These are phyloP conservation scores for Hypoxylon rubiginosum DNA, from an alignment of 2,329 filamentous ascomycete genomes.

Conservation along the genomic window DNA sequence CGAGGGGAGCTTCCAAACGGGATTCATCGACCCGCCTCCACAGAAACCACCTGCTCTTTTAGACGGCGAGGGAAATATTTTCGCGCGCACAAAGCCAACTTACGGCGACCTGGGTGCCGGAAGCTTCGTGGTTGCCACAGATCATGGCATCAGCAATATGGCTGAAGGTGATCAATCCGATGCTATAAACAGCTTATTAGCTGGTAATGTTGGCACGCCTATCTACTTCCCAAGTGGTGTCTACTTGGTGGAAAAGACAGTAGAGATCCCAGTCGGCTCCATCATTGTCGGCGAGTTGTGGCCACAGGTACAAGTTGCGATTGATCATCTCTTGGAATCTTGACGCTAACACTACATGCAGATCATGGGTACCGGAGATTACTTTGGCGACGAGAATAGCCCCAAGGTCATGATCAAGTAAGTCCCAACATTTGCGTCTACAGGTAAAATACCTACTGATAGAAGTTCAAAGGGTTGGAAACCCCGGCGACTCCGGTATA, in stretches of 20 bases:
- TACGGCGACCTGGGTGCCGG: slow-evolving; percentile 43
- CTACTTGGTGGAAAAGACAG: slow-evolving; percentile 40
- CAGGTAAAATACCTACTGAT: too few relatives aligned
- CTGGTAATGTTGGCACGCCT: neutral
- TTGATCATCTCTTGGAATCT: too few relatives aligned
- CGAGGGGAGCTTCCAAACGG: neutral
- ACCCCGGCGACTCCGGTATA: slow-evolving; percentile 69
- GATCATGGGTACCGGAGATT: slow-evolving; percentile 70
- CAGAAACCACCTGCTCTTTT: slow-evolving; percentile 27
- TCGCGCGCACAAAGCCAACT: slow-evolving; percentile 49
- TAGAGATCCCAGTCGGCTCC: slow-evolving; percentile 69
- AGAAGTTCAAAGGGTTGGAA: slow-evolving; percentile 65
- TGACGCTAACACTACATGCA: slow-evolving; percentile 49
- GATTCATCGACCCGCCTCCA: slow-evolving; percentile 2
- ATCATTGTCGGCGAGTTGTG: slow-evolving; percentile 63
- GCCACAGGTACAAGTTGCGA: slow-evolving; percentile 63
- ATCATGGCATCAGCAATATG: slow-evolving; percentile 45
- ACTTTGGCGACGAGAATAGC: slow-evolving; percentile 71
- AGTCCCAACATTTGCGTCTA: too few relatives aligned
- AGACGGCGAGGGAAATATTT: slow-evolving; percentile 39
- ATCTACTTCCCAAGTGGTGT: slow-evolving; percentile 44
- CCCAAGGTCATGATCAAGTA: slow-evolving; percentile 70
- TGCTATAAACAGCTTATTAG: slow-evolving; percentile 42
- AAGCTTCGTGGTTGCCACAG: slow-evolving; percentile 21
- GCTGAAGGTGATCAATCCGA: slow-evolving; percentile 49